Percentiles rank a stretch among this genome's conserved stretches.
These are phyloP conservation scores for Nakazawaea peltata DNA, from an alignment of 805 yeast genomes.

Conservation along the genomic window DNA sequence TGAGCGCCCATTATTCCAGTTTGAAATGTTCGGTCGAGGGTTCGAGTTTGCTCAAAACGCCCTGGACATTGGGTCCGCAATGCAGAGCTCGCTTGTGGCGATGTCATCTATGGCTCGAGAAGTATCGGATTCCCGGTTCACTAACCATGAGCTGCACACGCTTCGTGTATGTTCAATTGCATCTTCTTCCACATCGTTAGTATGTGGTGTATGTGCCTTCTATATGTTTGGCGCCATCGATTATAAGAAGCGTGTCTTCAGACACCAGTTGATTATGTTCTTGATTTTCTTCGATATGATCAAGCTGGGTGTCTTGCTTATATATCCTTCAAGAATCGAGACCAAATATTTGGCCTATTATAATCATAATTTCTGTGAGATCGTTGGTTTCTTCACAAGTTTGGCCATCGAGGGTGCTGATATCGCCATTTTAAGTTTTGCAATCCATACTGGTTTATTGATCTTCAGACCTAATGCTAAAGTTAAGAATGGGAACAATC, in stretches of 20 bases:
- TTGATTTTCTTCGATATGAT: conserved; percentile 66
- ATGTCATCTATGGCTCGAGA: too few species aligned
- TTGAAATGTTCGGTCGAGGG: too few species aligned
- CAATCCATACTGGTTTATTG: conserved; percentile 70
- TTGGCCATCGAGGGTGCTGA: conserved; percentile 82
- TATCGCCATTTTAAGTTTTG: conserved; percentile 72
- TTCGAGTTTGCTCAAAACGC: too few species aligned
- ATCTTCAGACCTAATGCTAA: conserved; percentile 49
- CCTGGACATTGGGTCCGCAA: too few species aligned
- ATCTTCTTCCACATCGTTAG: conserved; percentile 40
- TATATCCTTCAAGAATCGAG: conserved; percentile 59
- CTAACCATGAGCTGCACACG: conserved; percentile 4
- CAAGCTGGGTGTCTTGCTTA: conserved; percentile 59
- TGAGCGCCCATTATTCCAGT: too few species aligned
- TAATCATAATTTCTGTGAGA: conserved; percentile 45
- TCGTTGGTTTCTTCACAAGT: conserved; percentile 77
- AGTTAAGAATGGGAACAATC: conserved; percentile 22
- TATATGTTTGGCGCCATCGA: conserved; percentile 58
- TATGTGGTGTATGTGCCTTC: conserved; percentile 50
- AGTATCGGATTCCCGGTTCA: conserved; percentile 6
- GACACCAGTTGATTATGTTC: conserved; percentile 63
- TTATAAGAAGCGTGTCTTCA: conserved; percentile 51
- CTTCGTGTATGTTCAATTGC: conserved; percentile 35
- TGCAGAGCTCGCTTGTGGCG: too few species aligned
- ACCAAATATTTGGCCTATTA: conserved; percentile 35